A percentile compares a stretch with the other conserved stretches of the same genome.
Conservation (phyloP, 345 rosid genomes). For the Rhodamnia argentea region DNA sequence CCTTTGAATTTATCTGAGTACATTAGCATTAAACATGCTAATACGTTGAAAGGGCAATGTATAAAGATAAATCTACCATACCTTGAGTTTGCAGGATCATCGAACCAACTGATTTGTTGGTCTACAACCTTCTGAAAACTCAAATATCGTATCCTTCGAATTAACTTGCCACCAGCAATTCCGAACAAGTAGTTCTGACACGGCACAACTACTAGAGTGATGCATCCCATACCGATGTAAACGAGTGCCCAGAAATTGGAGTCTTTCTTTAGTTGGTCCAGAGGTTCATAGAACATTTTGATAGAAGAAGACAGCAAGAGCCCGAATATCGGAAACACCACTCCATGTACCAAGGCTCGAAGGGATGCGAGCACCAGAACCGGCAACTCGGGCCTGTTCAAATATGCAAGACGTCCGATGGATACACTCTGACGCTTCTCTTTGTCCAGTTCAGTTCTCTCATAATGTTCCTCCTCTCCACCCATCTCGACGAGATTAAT, state of each 20-base stretch:
- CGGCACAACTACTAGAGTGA: constrained; percentile 27
- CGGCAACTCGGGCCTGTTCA: constrained; percentile 71
- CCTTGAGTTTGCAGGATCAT: constrained; percentile 75
- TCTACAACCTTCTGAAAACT: constrained; percentile 70
- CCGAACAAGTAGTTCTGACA: constrained; percentile 65
- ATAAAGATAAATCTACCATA: not conserved
- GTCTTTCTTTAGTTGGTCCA: constrained; percentile 29
- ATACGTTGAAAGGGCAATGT: not conserved
- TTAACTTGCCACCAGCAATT: constrained; percentile 72
- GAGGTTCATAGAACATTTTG: constrained; percentile 51
- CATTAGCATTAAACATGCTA: not conserved
- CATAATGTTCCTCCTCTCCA: not conserved
- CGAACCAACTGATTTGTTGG: constrained; percentile 87
- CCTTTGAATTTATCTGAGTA: not conserved
- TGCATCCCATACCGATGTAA: constrained; percentile 28
- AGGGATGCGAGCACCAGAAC: constrained; percentile 41
- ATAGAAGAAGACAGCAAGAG: constrained; percentile 57
- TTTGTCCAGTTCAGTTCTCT: not conserved
- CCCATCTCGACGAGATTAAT: constrained; percentile 9
- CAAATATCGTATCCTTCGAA: constrained; percentile 53
- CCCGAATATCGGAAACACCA: constrained; percentile 64
- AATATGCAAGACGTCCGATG: constrained; percentile 38
- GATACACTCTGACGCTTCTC: constrained; percentile 39
- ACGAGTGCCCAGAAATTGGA: constrained; percentile 49
- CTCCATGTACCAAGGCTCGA: constrained; percentile 58